These are phyloP conservation scores for Alternaria infectoria DNA, from an alignment of 2,329 filamentous ascomycete species.

Conservation along the genomic window DNA sequence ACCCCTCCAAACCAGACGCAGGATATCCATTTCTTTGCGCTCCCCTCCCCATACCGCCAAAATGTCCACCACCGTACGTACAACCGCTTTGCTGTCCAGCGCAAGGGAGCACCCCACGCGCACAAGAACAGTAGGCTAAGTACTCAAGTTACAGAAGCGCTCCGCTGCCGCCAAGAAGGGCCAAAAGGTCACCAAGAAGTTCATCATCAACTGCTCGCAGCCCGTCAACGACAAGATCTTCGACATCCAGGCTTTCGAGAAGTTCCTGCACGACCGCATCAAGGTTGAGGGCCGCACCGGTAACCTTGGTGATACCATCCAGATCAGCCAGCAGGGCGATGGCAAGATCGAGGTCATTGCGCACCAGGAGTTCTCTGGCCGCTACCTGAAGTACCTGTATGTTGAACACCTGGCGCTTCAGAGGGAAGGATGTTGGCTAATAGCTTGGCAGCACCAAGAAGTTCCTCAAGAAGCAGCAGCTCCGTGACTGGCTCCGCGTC, in stretches of 20 bases:
- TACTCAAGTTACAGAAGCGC: conserved; percentile 63
- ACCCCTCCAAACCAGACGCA: conserved; percentile 62
- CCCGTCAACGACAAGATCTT: conserved; percentile 99
- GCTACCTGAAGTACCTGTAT: conserved; percentile 99
- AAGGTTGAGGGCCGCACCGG: conserved; percentile 99
- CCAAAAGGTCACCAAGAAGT: conserved; percentile 90
- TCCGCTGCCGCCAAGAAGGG: conserved; percentile 54
- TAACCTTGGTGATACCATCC: conserved; percentile 93
- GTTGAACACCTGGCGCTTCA: conserved; percentile 46
- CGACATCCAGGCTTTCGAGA: conserved; percentile 97
- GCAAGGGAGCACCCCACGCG: conserved; percentile 26
- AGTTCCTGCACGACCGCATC: conserved; percentile 99
- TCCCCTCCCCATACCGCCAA: conserved; percentile 57
- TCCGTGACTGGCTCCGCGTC: conserved; percentile 99
- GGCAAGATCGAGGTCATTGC: conserved; percentile 98
- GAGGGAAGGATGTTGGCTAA: not conserved
- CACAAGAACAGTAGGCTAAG: conserved; percentile 93
- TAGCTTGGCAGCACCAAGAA: conserved; percentile 84
- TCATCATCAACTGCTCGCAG: conserved; percentile 99
- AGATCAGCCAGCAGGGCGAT: conserved; percentile 88
- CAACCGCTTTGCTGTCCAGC: conserved; percentile 95
- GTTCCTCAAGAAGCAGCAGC: conserved; percentile 99
- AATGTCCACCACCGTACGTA: conserved; percentile 94
- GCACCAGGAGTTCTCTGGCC: conserved; percentile 96
- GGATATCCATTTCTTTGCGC: conserved; percentile 91